Base-by-base conservation (phyloP, 1,284 basidiomycete species). In the Microbotryum silenes-acaulis region DNA sequence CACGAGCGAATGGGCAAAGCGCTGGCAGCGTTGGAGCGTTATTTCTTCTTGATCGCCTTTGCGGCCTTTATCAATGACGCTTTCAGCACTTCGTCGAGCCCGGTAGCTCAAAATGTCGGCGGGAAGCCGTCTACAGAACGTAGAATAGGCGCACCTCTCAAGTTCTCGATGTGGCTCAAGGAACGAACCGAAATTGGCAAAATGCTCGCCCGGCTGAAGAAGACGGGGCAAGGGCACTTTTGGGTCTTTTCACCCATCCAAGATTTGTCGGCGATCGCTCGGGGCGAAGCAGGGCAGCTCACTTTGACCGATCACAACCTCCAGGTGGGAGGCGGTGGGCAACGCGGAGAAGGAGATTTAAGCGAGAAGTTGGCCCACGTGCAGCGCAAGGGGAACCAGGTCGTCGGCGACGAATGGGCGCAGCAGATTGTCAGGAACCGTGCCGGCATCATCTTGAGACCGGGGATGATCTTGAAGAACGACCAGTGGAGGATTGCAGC, bases 1-100 rank as follows among this genome's bases (percentile, higher is more conserved):
- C 37, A 42, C 16, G 37, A 42, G 12, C 37, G 37, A 42, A 42
- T 42, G 37, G 16, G 37, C 14, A 74, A 75, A 59, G 79, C 79
- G 2, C 65, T 78, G 9, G 72, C 78, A 50, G 76, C 79, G 6
- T 76, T 83, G 27, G 81, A 83, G 67, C 79, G 80, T 66, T 82
- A 82, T 74, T 97, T 96, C 78, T 97, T 97, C 77, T 83, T 94
- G 65, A 89, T 98, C 63, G 89, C 89, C 0, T 98, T 97, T 72
- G 87, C 92, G 2, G 89, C 86, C 64, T 99, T 91, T 71, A 86
- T 96, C 9, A 89, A 92, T 57, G 81, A 82, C 20, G 77, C 83
- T 42, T 81, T 83, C 14, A 80, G 82, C 20, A 75, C 77, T 50
- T 31, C 52, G 6, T 10, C 33, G 37, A 56, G 16, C 31, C 42